Base-by-base conservation (phyloP, 1,284 basidiomycete genomes). In the Coniferiporia sulphurascens region DNA sequence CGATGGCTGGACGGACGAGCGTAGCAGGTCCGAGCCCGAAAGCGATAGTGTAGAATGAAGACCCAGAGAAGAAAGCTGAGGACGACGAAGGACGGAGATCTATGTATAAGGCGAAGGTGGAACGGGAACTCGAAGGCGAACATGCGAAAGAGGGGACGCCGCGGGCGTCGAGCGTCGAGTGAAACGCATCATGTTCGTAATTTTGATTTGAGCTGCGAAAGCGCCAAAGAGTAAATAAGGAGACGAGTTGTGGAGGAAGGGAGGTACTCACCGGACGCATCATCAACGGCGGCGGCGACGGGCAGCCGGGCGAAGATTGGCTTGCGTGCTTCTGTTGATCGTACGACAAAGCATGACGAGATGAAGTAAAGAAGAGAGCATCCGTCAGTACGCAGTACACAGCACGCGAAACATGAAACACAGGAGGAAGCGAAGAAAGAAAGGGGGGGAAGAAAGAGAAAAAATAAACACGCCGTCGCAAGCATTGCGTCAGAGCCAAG, bases 191-290 rank as follows among this genome's bases (percentile, higher is more conserved):
- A 44, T 34, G 48, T 45, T 45, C 56, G 50, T 32, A 57, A 32
- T 22, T 57, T 57, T 21, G 56, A 51, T 48, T 59, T 54, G 13
- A 21, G 48, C 57, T 59, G 41, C 9, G 36, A 38, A 38, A 38
- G 38, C 9, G 12, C 15, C 46, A 15, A n/a, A 38, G n/a, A 35
- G 10, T n/a, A n/a, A n/a, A n/a, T n/a, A 15, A 50, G 15, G 21
- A 36, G 13, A 17, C 17, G 22, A 13, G 19, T 27, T 8, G 4
- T 5, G 15, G 36, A 52, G n/a, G 21, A 3, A 43, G 41, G 12
- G 27, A 52, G 9, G 51, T 13, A 15, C 59, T 12, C 13, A 60
- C 59, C 27, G 59, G 21, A 50, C 59, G 59, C 59, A 60, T 60
- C 59, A 60, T 60, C 2, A 60, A 27, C 27, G 48, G 54, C 22